Evolutionary conservation across 208 protist genomes (phyloP), one percentile per base, ranked within the genome.

Genomic region (Leptomonas seymouri): DNA sequence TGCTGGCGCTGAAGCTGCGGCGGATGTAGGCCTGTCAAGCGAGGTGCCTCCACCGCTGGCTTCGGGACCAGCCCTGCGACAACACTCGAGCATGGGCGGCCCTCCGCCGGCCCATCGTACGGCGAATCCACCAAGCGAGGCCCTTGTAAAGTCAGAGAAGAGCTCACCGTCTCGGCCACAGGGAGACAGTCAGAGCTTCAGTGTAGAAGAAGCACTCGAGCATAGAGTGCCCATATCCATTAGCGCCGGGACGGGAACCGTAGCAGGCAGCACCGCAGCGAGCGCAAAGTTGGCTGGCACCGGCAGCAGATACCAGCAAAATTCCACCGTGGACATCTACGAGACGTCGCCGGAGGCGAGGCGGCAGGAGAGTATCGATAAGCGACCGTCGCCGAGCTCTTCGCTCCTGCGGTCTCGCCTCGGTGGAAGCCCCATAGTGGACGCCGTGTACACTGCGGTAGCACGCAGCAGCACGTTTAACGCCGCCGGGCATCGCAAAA

Each of bases 1-100:
- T 5, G 27, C 23, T 2, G 48, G 34, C 46, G 48, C 48, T 18
- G 63, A 71, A 3, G 55, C 16, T 15, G 44, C 9, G 8, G 56
- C n/a, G 2, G 44, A 27, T 3, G 46, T 11, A 23, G 11, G 34
- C 18, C 4, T 14, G 60, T 11, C 44, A 3, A 21, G 48, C 23
- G 60, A 67, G 21, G 61, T 57, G 30, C 66, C 59, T 21, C 76
- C 66, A 34, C 59, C 55, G 6, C 58, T 71, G 7, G 48, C 49
- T 0, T 39, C 51, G 18, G 39, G 64, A 15, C 57, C 64, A 3
- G 1, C 49, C 11, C 64, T 28, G 55, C 58, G 49, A 5, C 48
- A 30, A 21, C 64, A 56, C 36, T 25, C 16, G 31, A 41, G 4
- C 4, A 28, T 46, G 3, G 46, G n/a, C 21, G 42, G 20, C 34